Evolutionary conservation across 2,329 filamentous ascomycete genomes (phyloP).

Genomic region (Aspergillus chevalieri): DNA sequence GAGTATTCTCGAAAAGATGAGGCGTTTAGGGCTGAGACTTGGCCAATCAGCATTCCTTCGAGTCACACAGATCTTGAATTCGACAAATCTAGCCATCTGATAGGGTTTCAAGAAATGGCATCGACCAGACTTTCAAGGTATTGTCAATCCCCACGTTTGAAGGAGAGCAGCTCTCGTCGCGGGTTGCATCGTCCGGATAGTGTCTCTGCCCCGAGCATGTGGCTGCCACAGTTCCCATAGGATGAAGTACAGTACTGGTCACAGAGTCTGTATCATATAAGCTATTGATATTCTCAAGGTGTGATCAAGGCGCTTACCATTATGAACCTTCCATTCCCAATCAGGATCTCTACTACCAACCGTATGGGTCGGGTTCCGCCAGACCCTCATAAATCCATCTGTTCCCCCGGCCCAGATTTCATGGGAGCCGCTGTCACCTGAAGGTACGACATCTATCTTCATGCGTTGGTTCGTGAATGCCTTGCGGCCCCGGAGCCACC

Average conservation of each 20-base stretch:
- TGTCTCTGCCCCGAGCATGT: slow-evolving; percentile 45
- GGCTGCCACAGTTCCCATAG: slow-evolving; percentile 41
- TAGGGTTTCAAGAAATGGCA: slow-evolving; percentile 18
- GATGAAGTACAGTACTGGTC: slow-evolving; percentile 43
- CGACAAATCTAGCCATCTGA: neutral
- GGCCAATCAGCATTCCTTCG: too few species aligned
- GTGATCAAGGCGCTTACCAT: slow-evolving; percentile 27
- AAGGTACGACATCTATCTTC: slow-evolving; percentile 46
- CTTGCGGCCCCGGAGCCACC: slow-evolving; percentile 43
- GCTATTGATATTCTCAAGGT: slow-evolving; percentile 2
- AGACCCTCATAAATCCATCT: slow-evolving; percentile 50
- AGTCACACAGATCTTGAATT: neutral
- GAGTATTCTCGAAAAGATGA: too few species aligned
- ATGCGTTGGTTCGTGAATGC: slow-evolving; percentile 51
- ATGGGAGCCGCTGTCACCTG: slow-evolving; percentile 31
- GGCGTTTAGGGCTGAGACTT: too few species aligned
- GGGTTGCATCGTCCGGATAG: slow-evolving; percentile 13
- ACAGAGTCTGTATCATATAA: slow-evolving; percentile 35
- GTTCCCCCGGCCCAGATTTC: slow-evolving; percentile 56
- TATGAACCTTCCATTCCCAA: slow-evolving; percentile 40
- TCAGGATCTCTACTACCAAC: slow-evolving; percentile 39
- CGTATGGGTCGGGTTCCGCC: slow-evolving; percentile 40
- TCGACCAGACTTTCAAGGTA: slow-evolving; percentile 37
- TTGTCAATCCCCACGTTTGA: slow-evolving; percentile 22
- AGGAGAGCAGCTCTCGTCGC: slow-evolving; percentile 6